Conservation (phyloP, 2,329 filamentous ascomycete species). For the Pyricularia grisea region DNA sequence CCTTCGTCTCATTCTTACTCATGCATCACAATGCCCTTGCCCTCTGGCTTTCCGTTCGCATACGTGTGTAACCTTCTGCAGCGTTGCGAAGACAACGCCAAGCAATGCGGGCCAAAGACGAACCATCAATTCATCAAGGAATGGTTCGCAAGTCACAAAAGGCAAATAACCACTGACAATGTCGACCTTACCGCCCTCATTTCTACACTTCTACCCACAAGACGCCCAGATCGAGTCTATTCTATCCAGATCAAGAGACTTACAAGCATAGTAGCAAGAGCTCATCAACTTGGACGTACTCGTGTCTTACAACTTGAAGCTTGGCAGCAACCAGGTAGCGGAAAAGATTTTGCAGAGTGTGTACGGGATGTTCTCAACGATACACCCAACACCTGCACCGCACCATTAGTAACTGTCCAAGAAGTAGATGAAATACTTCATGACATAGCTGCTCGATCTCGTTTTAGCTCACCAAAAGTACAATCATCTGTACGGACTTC, state of each 20-base stretch:
- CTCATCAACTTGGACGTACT: constrained; percentile 53
- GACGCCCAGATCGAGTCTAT: constrained; percentile 70
- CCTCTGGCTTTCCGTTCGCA: constrained; percentile 50
- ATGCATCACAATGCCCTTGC: neutral
- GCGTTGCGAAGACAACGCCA: constrained; percentile 42
- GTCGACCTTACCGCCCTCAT: constrained; percentile 56
- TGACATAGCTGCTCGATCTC: constrained; percentile 56
- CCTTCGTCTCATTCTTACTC: neutral
- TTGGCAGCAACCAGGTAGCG: constrained; percentile 48
- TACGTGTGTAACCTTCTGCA: constrained; percentile 67
- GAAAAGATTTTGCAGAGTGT: constrained; percentile 62
- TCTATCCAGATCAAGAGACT: constrained; percentile 53
- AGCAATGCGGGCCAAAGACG: constrained; percentile 13
- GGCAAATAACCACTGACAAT: constrained; percentile 43
- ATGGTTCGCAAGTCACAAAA: constrained; percentile 63
- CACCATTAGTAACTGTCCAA: constrained; percentile 50
- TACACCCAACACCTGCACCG: constrained; percentile 37
- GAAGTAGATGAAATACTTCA: constrained; percentile 61
- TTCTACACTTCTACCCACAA: constrained; percentile 68
- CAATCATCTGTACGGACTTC: constrained; percentile 21
- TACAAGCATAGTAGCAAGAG: constrained; percentile 56
- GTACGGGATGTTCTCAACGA: constrained; percentile 54
- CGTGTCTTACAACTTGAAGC: constrained; percentile 51
- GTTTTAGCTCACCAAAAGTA: constrained; percentile 61
- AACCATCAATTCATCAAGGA: constrained; percentile 33